Evolutionary conservation across 306 rosid species (phyloP).

Genomic region (Rubus parviflorus): DNA sequence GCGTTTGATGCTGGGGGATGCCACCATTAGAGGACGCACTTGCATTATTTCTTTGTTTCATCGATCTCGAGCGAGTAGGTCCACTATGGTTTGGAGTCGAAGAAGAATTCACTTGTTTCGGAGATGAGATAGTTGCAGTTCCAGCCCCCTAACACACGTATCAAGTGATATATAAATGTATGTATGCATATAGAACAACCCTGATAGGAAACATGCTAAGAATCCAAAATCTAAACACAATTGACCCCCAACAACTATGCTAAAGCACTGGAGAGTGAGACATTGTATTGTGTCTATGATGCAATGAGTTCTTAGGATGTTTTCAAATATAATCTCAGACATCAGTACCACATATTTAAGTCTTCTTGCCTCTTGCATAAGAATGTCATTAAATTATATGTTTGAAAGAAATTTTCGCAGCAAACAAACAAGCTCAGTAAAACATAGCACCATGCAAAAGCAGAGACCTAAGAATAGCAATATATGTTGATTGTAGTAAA

Average conservation of each 20-base stretch:
- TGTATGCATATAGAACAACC: slow-evolving; percentile 9
- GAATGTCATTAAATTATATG: not conserved
- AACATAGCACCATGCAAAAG: not conserved
- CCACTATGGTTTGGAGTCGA: slow-evolving; percentile 40
- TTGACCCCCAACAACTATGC: not conserved
- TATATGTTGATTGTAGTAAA: not conserved
- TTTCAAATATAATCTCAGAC: not conserved
- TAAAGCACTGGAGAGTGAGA: not conserved
- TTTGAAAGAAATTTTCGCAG: not conserved
- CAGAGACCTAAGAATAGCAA: not conserved
- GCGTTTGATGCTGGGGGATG: slow-evolving; percentile 41
- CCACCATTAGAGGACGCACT: slow-evolving; percentile 54
- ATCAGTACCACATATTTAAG: not conserved
- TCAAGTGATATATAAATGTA: slow-evolving; percentile 32
- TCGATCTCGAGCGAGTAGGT: slow-evolving; percentile 43
- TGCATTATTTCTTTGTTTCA: slow-evolving; percentile 47
- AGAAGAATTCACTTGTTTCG: slow-evolving; percentile 39
- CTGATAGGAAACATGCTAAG: not conserved
- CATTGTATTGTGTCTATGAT: not conserved
- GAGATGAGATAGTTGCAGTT: slow-evolving; percentile 41
- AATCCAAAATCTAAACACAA: not conserved
- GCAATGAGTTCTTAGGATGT: not conserved
- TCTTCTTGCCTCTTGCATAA: not conserved
- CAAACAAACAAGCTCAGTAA: not conserved
- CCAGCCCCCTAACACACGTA: slow-evolving; percentile 53